phyloP scores from a whole-genome alignment of 352 stramenopile species.

The Globisporangium viniferum region DNA sequence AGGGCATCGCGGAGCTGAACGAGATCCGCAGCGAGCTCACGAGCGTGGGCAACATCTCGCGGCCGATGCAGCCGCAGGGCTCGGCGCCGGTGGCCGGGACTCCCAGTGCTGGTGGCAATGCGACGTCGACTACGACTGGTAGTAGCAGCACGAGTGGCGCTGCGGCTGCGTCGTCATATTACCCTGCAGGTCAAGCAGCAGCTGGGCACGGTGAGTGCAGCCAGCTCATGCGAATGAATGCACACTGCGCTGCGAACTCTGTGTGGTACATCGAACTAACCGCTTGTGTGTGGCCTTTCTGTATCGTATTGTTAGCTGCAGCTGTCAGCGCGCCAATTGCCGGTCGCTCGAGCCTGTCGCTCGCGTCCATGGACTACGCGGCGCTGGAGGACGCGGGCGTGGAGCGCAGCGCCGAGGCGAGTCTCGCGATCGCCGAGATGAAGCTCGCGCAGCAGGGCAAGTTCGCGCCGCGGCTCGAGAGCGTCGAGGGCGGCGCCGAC shows the following conservation, averaged over 20 bases:
- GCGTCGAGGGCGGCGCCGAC: slow-evolving; percentile 68
- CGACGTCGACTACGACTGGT: not conserved
- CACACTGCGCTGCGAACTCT: too few species aligned
- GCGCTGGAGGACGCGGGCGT: slow-evolving; percentile 10
- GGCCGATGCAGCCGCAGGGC: slow-evolving; percentile 44
- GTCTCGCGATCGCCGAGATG: slow-evolving; percentile 60
- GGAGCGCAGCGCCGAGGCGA: slow-evolving; percentile 38
- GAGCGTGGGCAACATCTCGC: slow-evolving; percentile 59
- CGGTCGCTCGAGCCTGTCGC: slow-evolving; percentile 34
- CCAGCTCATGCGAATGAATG: too few species aligned
- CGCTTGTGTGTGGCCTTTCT: too few species aligned
- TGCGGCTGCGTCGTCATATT: not conserved
- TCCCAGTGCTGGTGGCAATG: not conserved
- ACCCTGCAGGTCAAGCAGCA: not conserved
- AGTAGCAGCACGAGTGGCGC: slow-evolving; percentile 5
- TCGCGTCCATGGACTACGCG: slow-evolving; percentile 33
- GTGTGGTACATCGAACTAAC: too few species aligned
- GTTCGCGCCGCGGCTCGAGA: slow-evolving; percentile 57
- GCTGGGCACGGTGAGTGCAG: not conserved
- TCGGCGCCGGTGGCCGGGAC: not conserved
- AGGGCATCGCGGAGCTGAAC: slow-evolving; percentile 76
- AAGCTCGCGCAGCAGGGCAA: slow-evolving; percentile 51
- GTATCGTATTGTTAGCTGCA: too few species aligned
- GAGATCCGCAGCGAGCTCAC: slow-evolving; percentile 76
- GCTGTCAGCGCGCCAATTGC: not conserved